Evolutionary conservation across 2,329 filamentous ascomycete genomes (phyloP), one percentile per base, ranked within the genome.

Genomic region (Exophiala mesophila): DNA sequence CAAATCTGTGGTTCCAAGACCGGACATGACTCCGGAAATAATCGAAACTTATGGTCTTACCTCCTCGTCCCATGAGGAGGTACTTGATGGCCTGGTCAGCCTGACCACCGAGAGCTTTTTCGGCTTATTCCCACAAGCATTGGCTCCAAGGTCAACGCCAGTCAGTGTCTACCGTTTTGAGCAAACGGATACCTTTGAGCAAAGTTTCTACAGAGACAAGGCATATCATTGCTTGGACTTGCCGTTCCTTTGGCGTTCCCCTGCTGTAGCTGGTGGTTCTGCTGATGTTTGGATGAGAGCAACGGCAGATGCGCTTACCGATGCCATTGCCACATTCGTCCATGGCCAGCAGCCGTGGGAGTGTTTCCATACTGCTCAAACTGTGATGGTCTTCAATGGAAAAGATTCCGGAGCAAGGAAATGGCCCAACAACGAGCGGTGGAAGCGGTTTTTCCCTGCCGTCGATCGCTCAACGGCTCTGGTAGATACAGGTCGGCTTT

Each of bases 151-250:
- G 6, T 12, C 4, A 12, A 8, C 26, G 2, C 31, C 37, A 16
- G 18, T 45, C 10, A 21, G 21, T n/a, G 15, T 45, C 10, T 45
- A 40, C 13, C 5, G 36, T n/a, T 45, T 45, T 24, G 36, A 40
- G 9, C 42, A 45, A 28, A 7, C 12, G 4, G 42, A 45, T 13
- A 21, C 21, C 3, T 40, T 40, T 18, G 21, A 36, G 9, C 9
- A 31, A 12, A 40, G 42, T 13, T 9, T n/a, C 8, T 36, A 35
- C 17, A 9, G 13, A 7, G 42, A 37, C 4, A 16, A 31, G 3
- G 20, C 37, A 3, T 45, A 36, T 40, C 42, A 45, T 28, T 13
- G n/a, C n/a, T 31, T 45, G 4, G 42, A 45, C 15, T 16, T 19
- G 4, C 9, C 23, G 2, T 45, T 36, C 24, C 8, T 45, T 15